These are phyloP conservation scores for Madurella mycetomatis DNA, from an alignment of 2,329 filamentous ascomycete genomes.

Conservation along the genomic window DNA sequence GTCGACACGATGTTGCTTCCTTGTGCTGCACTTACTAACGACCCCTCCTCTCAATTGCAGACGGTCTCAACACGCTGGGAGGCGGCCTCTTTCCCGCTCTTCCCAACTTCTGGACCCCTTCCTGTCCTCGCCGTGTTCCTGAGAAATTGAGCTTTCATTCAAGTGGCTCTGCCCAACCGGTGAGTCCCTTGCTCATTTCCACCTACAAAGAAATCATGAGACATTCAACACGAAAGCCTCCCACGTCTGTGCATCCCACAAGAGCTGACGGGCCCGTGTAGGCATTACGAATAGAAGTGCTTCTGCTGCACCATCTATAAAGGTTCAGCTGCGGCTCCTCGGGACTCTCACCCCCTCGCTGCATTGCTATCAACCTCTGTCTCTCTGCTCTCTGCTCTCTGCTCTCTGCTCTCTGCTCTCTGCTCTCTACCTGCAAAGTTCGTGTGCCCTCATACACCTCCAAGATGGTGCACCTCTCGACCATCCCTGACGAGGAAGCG, in stretches of 20 bases:
- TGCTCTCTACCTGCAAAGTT: too few relatives aligned
- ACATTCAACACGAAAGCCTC: constrained; percentile 10
- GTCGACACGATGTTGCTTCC: too few relatives aligned
- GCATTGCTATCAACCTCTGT: background rate
- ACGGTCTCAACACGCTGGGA: too few relatives aligned
- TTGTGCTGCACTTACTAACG: too few relatives aligned
- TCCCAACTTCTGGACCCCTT: background rate
- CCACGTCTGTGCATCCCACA: constrained; percentile 6
- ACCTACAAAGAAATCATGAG: constrained; percentile 15
- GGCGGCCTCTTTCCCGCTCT: background rate
- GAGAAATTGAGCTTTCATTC: background rate
- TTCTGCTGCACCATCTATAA: background rate
- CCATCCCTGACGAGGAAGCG: constrained; percentile 36
- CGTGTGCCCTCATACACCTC: background rate
- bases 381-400: background rate
- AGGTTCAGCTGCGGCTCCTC: background rate
- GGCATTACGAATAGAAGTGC: background rate
- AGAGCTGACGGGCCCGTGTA: background rate
- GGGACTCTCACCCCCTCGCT: background rate
- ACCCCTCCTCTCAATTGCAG: too few relatives aligned
- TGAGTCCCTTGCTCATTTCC: constrained; percentile 13
- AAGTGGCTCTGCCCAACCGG: constrained; percentile 13
- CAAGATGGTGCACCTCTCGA: constrained; percentile 50
- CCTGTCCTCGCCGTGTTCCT: background rate
- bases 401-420: background rate